Evolutionary conservation across 805 yeast species (phyloP).

Genomic region (Torulaspora gathmanii): DNA sequence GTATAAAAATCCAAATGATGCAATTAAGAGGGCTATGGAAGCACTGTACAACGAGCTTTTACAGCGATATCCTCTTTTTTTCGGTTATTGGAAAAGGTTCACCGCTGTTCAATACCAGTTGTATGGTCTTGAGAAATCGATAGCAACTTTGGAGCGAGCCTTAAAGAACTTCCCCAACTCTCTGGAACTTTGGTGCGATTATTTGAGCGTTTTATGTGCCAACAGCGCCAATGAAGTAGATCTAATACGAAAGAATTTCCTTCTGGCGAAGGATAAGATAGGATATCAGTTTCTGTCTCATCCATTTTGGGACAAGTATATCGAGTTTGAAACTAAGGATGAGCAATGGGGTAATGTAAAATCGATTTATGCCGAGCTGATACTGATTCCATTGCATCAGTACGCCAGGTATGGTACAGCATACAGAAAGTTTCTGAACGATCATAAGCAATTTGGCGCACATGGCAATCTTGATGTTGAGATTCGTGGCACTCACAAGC

Average conservation of each 20-base stretch:
- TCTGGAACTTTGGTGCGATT: conserved; percentile 66
- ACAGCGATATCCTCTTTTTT: conserved; percentile 52
- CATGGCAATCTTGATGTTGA: conserved; percentile 37
- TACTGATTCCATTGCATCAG: conserved; percentile 73
- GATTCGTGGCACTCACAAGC: conserved; percentile 45
- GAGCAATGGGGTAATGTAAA: conserved; percentile 38
- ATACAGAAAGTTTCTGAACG: conserved; percentile 37
- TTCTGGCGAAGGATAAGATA: conserved; percentile 44
- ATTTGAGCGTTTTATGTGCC: conserved; percentile 48
- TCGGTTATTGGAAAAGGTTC: conserved; percentile 62
- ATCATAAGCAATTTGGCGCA: conserved; percentile 6
- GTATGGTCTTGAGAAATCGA: conserved; percentile 50
- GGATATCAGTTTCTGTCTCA: conserved; percentile 77
- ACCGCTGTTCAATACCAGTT: conserved; percentile 52
- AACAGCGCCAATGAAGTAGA: conserved; percentile 36
- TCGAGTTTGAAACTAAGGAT: conserved; percentile 53
- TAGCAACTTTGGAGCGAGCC: conserved; percentile 41
- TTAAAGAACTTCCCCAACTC: conserved; percentile 52
- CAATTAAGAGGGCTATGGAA: conserved; percentile 31
- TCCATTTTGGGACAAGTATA: conserved; percentile 73
- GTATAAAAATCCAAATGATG: conserved; percentile 34
- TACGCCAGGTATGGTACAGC: conserved; percentile 69
- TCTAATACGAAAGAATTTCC: conserved; percentile 42
- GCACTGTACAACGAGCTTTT: conserved; percentile 42
- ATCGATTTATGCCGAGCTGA: conserved; percentile 42